A percentile compares a stretch with the other conserved stretches of the same genome.
Conservation (phyloP, 257 asterid genomes). For the Jasminum sambac region DNA sequence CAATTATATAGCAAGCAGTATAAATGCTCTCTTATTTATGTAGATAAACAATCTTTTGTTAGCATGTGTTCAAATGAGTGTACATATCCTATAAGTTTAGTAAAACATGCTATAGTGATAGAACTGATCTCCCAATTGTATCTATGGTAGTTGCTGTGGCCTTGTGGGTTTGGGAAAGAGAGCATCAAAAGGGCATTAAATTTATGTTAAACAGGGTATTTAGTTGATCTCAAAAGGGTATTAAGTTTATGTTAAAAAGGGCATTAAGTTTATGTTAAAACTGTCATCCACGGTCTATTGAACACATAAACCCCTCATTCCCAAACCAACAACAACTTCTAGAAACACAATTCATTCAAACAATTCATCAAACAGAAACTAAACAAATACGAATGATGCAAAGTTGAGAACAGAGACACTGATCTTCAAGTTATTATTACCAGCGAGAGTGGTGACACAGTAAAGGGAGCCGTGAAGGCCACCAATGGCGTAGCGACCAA, state of each 20-base stretch:
- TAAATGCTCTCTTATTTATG: neutral
- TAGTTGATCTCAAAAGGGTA: too few species aligned
- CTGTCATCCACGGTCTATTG: neutral
- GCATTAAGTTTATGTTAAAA: neutral
- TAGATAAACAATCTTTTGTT: neutral
- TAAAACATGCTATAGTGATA: too few species aligned
- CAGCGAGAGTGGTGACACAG: slow-evolving; percentile 30
- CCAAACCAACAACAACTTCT: neutral
- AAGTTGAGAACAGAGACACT: neutral
- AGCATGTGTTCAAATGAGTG: too few species aligned
- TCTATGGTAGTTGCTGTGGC: too few species aligned
- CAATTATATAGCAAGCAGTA: neutral
- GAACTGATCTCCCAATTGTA: too few species aligned
- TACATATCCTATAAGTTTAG: too few species aligned
- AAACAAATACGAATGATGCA: neutral
- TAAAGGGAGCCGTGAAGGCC: slow-evolving; percentile 45
- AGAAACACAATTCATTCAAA: neutral
- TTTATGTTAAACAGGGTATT: too few species aligned
- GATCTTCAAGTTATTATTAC: neutral
- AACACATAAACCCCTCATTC: neutral
- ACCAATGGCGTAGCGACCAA: slow-evolving; percentile 44
- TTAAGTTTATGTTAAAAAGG: neutral
- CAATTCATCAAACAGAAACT: neutral
- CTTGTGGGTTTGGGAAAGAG: too few species aligned
- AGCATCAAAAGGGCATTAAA: too few species aligned